Conservation (phyloP, 2,329 filamentous ascomycete species). For the Fusarium annulatum region DNA sequence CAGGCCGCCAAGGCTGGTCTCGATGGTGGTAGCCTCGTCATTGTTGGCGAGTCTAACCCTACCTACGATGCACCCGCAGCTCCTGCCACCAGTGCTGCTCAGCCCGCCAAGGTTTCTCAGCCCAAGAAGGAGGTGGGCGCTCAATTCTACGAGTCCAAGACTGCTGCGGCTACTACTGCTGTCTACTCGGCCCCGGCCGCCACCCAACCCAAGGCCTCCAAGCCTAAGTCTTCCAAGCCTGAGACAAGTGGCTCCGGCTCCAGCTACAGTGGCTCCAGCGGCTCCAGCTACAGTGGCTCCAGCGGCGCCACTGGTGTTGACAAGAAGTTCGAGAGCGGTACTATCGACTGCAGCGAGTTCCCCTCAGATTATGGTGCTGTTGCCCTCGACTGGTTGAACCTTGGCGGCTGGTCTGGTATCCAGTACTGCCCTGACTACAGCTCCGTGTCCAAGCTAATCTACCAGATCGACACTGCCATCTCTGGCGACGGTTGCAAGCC, state of each 20-base stretch:
- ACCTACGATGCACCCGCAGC: conserved; percentile 60
- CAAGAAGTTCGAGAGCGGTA: conserved; percentile 78
- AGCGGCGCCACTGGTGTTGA: conserved; percentile 64
- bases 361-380: conserved; percentile 85
- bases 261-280: conserved; percentile 34
- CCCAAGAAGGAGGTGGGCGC: conserved; percentile 54
- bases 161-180: conserved; percentile 48
- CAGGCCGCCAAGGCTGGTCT: conserved; percentile 78
- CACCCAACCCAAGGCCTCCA: conserved; percentile 45
- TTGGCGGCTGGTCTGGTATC: conserved; percentile 83
- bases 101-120: conserved; percentile 39
- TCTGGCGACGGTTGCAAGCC: conserved; percentile 69
- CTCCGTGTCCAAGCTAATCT: conserved; percentile 64
- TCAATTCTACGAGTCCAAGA: conserved; percentile 64
- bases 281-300: conserved; percentile 39
- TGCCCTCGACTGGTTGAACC: conserved; percentile 72
- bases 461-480: conserved; percentile 72
- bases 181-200: conserved; percentile 31
- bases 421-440: conserved; percentile 70
- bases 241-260: conserved; percentile 40
- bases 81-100: conserved; percentile 52
- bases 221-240: conserved; percentile 25
- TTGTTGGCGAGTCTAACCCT: conserved; percentile 69
- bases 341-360: conserved; percentile 77
- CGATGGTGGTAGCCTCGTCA: conserved; percentile 74